These are phyloP conservation scores for Thermothelomyces thermophilus DNA, from an alignment of 2,329 filamentous ascomycete genomes.

Conservation along the genomic window DNA sequence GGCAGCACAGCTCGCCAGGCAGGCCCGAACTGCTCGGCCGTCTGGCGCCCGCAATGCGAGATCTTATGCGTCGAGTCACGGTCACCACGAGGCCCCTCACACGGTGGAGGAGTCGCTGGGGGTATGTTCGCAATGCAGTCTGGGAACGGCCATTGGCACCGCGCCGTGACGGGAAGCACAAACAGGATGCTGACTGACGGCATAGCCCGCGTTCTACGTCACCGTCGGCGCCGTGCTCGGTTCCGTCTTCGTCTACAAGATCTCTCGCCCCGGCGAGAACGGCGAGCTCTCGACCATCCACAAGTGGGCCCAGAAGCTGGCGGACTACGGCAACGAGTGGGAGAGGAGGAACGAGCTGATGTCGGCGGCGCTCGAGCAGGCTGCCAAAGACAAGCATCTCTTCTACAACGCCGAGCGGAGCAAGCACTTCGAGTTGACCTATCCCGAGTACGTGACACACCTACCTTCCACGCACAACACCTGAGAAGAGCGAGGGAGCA, in stretches of 20 bases:
- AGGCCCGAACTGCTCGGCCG: slow-evolving; percentile 30
- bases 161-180: no score
- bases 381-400: slow-evolving; percentile 51
- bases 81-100: slow-evolving; percentile 35
- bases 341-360: slow-evolving; percentile 47
- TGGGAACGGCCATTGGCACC: background rate
- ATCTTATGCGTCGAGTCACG: slow-evolving; percentile 49
- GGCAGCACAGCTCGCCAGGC: slow-evolving; percentile 33
- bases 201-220: slow-evolving; percentile 44
- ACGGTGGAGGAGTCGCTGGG: slow-evolving; percentile 48
- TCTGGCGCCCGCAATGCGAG: slow-evolving; percentile 34
- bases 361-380: slow-evolving; percentile 48
- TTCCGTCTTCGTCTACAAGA: slow-evolving; percentile 41
- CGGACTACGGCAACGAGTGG: slow-evolving; percentile 43
- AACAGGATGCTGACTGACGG: slow-evolving; percentile 6
- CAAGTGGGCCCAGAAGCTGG: slow-evolving; percentile 41
- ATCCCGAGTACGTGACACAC: slow-evolving; percentile 49
- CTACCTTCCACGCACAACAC: background rate
- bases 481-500: background rate
- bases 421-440: slow-evolving; percentile 46
- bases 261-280: slow-evolving; percentile 42
- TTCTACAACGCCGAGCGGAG: slow-evolving; percentile 42
- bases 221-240: slow-evolving; percentile 40
- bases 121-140: slow-evolving; percentile 37
- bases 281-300: slow-evolving; percentile 44